phyloP scores from a whole-genome alignment of 805 yeast genomes.

The Wickerhamomyces subpelliculosus region DNA sequence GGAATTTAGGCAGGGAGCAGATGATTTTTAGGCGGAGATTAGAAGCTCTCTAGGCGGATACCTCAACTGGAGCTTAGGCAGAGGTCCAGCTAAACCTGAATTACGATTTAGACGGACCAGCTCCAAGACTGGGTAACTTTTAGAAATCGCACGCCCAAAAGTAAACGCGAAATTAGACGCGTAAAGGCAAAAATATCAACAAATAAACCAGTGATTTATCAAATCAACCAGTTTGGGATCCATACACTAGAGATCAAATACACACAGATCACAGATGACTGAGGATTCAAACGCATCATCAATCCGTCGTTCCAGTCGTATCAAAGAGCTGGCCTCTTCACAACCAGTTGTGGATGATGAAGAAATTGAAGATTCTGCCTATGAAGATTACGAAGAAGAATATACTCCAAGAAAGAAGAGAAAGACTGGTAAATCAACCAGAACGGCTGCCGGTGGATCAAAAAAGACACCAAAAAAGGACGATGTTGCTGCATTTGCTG shows the following conservation, averaged over 20 bases:
- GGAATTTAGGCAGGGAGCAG: no score
- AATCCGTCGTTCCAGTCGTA: conserved; percentile 19
- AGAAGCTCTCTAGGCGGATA: no score
- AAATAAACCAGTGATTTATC: neutral
- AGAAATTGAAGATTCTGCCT: conserved; percentile 15
- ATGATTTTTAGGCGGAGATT: no score
- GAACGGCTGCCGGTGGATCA: conserved; percentile 2
- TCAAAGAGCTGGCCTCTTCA: conserved; percentile 10
- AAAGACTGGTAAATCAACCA: neutral
- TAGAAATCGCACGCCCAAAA: neutral
- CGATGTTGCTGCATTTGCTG: conserved; percentile 25
- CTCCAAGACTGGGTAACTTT: no score
- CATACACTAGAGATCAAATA: neutral
- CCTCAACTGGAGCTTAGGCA: no score
- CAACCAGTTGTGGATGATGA: conserved; percentile 16
- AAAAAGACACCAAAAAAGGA: conserved; percentile 6
- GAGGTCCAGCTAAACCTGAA: no score
- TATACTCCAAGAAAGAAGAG: conserved; percentile 10
- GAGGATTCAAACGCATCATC: neutral
- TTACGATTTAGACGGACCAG: no score
- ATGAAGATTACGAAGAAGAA: conserved; percentile 16
- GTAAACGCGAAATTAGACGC: neutral
- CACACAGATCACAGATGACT: conserved; percentile 3
- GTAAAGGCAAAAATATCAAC: neutral
- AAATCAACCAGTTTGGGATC: neutral